Evolutionary conservation across 108 stramenopile genomes (phyloP).

Genomic region (Cyclotella distinguenda): DNA sequence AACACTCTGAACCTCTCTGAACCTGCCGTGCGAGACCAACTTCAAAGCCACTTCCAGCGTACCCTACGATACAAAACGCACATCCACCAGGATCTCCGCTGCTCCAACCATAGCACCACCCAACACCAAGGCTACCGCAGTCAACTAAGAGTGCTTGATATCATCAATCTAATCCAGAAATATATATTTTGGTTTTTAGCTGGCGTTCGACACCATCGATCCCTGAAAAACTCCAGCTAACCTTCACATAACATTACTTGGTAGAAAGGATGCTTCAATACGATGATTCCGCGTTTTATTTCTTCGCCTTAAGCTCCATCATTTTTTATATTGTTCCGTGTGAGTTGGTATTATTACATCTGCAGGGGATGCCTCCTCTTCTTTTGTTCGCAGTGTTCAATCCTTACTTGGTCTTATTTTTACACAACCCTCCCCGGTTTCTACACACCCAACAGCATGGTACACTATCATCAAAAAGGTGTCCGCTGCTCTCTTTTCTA

Average conservation of each 20-base stretch:
- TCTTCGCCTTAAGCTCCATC: conserved; percentile 86
- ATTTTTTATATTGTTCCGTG: conserved; percentile 88
- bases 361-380: neutral
- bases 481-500: conserved; percentile 58
- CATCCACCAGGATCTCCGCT: no score
- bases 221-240: no score
- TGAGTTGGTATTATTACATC: conserved; percentile 45
- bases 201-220: no score
- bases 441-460: conserved; percentile 64
- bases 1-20: neutral
- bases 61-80: neutral
- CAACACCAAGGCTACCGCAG: neutral
- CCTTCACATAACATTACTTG: no score
- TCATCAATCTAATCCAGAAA: no score
- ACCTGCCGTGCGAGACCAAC: neutral
- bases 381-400: neutral
- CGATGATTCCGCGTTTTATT: conserved; percentile 93
- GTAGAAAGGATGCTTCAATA: conserved; percentile 82
- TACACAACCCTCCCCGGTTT: no score
- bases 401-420: no score
- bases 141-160: neutral
- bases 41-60: neutral
- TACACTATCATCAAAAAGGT: conserved; percentile 63
- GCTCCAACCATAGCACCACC: neutral
- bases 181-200: no score